Conservation (phyloP, 1,284 basidiomycete species). For the Volvariella surrecta region DNA sequence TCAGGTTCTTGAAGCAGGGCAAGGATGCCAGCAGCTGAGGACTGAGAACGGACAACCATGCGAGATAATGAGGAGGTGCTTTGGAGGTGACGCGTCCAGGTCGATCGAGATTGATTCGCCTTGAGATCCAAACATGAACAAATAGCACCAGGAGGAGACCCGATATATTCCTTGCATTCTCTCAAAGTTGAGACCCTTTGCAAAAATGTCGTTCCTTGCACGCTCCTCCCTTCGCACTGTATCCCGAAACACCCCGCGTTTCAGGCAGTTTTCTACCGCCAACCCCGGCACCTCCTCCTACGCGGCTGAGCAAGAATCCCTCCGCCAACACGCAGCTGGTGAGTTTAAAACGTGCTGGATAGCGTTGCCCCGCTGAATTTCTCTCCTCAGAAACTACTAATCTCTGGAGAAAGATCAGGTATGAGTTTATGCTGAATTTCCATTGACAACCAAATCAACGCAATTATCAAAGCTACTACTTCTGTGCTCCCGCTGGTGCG, state of each 20-base stretch:
- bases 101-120: conserved; percentile 11
- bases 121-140: conserved; percentile 19
- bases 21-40: conserved; percentile 83
- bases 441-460: conserved; percentile 5
- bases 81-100: conserved; percentile 35
- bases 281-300: conserved; percentile 34
- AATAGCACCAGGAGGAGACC: conserved; percentile 16
- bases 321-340: conserved; percentile 66
- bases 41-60: conserved; percentile 60
- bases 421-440: conserved; percentile 34
- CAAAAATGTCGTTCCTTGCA: conserved; percentile 46
- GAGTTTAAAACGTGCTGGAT: conserved; percentile 6
- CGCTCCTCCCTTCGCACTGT: conserved; percentile 37
- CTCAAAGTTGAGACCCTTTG: conserved; percentile 8
- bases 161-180: conserved; percentile 23
- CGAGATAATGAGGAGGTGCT: conserved; percentile 10
- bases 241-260: conserved; percentile 31
- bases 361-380: conserved; percentile 5
- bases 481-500: conserved; percentile 67
- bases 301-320: conserved; percentile 45
- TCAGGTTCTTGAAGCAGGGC: conserved; percentile 86
- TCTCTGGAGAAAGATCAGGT: conserved; percentile 85
- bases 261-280: conserved; percentile 12
- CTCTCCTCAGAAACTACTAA: conserved; percentile 52
- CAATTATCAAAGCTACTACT: conserved; percentile 77